phyloP scores from a whole-genome alignment of 108 stramenopile species.

The Fistulifera pelliculosa region DNA sequence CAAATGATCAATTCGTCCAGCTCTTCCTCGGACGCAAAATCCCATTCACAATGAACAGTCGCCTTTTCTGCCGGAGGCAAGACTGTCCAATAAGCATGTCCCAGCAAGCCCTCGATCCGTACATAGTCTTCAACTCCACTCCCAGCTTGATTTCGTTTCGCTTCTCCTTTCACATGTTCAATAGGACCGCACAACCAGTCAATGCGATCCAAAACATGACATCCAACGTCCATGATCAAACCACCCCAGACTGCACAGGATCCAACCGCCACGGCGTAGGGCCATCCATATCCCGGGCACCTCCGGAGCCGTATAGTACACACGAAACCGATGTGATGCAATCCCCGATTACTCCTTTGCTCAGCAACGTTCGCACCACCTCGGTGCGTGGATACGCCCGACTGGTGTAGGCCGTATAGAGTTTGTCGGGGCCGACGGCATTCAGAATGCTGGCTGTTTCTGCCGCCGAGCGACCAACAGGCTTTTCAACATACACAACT shows the following conservation, averaged over 20 bases:
- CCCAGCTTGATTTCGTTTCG: constrained; percentile 17
- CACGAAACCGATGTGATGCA: constrained; percentile 23
- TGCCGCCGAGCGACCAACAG: constrained; percentile 44
- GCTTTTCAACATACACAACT: constrained; percentile 53
- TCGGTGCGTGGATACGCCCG: constrained; percentile 49
- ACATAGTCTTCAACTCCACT: constrained; percentile 46
- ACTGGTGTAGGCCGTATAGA: constrained; percentile 51
- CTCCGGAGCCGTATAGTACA: constrained; percentile 16
- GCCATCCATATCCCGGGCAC: constrained; percentile 22
- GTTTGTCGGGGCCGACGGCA: constrained; percentile 1
- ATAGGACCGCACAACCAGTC: constrained; percentile 57
- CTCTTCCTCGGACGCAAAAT: constrained; percentile 29
- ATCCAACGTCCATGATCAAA: constrained; percentile 58
- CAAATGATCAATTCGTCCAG: constrained; percentile 39
- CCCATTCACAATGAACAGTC: constrained; percentile 37
- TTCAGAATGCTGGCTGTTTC: constrained; percentile 28
- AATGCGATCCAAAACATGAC: constrained; percentile 50
- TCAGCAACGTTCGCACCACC: constrained; percentile 15
- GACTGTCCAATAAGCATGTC: constrained; percentile 16
- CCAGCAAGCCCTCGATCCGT: constrained; percentile 23
- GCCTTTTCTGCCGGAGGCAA: constrained; percentile 25
- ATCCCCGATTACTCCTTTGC: constrained; percentile 28
- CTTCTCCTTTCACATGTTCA: constrained; percentile 23
- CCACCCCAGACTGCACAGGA: constrained; percentile 45
- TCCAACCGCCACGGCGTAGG: constrained; percentile 37